Percentiles rank a stretch among this genome's conserved stretches.
Evolutionary conservation across 2,329 filamentous ascomycete genomes (phyloP).

Genomic region (Graphilbum fragrans): DNA sequence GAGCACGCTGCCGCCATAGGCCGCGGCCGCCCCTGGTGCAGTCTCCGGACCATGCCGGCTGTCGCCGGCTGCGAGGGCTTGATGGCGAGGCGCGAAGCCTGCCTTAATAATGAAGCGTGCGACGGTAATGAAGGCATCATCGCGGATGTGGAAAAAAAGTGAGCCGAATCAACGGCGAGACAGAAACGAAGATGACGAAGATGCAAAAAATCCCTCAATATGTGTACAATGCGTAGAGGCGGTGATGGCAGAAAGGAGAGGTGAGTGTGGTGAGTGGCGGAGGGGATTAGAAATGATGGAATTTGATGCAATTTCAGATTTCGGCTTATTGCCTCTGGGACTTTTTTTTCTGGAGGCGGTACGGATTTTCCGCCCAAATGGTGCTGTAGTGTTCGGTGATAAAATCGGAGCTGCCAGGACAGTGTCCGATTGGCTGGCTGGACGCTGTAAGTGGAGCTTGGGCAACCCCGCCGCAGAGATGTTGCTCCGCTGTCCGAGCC

Average conservation of each 20-base stretch:
- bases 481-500: background rate
- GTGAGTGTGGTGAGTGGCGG: background rate
- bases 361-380: background rate
- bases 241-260: background rate
- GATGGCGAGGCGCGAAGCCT: slow-evolving; percentile 52
- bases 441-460: background rate
- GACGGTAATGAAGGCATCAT: background rate
- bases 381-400: slow-evolving; percentile 9
- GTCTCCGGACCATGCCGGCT: background rate
- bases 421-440: slow-evolving; percentile 6
- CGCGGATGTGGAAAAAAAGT: no score
- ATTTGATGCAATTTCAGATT: background rate
- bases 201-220: background rate
- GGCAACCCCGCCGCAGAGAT: background rate
- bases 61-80: slow-evolving; percentile 16
- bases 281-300: background rate
- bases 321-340: background rate
- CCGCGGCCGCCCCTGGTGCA: background rate
- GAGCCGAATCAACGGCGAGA: no score
- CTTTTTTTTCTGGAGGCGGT: background rate
- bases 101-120: slow-evolving; percentile 31
- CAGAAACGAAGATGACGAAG: background rate
- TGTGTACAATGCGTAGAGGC: background rate
- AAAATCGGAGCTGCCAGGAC: slow-evolving; percentile 6
- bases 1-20: background rate